Evolutionary conservation across 2,329 filamentous ascomycete species (phyloP), one percentile per base, ranked within the genome.

Genomic region (Hymenoscyphus repandus): DNA sequence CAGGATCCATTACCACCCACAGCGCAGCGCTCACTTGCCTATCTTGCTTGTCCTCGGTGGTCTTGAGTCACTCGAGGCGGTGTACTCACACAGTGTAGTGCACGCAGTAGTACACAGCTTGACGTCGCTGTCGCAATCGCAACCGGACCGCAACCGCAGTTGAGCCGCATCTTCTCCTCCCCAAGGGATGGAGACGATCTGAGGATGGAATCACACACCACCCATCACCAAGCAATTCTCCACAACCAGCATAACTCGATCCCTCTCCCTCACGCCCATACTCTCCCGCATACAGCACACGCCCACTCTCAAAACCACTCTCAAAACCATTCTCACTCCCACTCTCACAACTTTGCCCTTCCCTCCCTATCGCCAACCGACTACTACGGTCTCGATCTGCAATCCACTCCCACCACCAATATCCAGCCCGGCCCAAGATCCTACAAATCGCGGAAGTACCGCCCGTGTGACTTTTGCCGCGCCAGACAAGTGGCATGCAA

Each of bases 391-490:
- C 51, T 62, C 45, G 60, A 60, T 36, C 32, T 63, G 41, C 45
- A 20, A 18, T 22, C 36, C 20, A 22, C 34, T 6, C 12, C 45
- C 34, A 22, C 44, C 13, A 31, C 22, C 33, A 49, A 55, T 22
- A 46, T 58, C 15, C 61, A 62, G 47, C 55, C 59, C n/a, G 62
- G 62, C 11, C 64, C 64, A n/a, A 56, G 64, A 27, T 53, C 39
- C n/a, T 66, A 66, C 53, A 64, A 64, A 44, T 61, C 59, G 22
- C 49, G 64, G 22, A 66, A 66, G 41, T 64, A 64, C 47, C 63
- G 72, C 36, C 72, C 72, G 4, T 75, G 72, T 59, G 72, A 74
- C 56, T 73, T 73, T 57, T 74, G 71, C 54, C 66, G 71, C 10
- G 70, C 69, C 15, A 68, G 72, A 50, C 72, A 74, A 56, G 69